phyloP scores from a whole-genome alignment of 2,329 filamentous ascomycete species.

The Chalaropsis ovoidea region DNA sequence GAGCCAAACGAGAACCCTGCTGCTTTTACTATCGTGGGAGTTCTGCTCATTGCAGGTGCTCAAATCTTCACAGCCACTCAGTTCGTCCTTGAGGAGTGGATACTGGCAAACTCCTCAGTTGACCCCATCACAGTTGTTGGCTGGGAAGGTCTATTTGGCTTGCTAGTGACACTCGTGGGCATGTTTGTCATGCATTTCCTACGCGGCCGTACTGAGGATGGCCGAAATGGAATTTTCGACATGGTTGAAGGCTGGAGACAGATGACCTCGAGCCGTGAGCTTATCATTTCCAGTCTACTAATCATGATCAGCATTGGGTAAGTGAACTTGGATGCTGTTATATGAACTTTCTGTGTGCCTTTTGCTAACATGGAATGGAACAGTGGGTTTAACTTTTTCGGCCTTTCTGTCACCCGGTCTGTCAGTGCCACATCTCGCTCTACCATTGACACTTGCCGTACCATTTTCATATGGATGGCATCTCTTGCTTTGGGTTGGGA shows the following conservation, averaged over 20 bases:
- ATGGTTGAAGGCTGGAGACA: slow-evolving; percentile 75
- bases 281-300: slow-evolving; percentile 67
- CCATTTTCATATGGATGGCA: slow-evolving; percentile 95
- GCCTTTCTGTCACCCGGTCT: slow-evolving; percentile 76
- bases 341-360: slow-evolving; percentile 1
- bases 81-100: slow-evolving; percentile 91
- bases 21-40: slow-evolving; percentile 63
- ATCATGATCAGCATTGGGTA: slow-evolving; percentile 99
- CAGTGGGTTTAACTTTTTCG: slow-evolving; percentile 98
- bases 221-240: slow-evolving; percentile 79
- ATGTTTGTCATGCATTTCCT: slow-evolving; percentile 73
- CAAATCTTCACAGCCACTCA: slow-evolving; percentile 96
- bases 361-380: slow-evolving; percentile 26
- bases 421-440: slow-evolving; percentile 89
- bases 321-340: slow-evolving; percentile 18
- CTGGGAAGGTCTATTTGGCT: slow-evolving; percentile 92
- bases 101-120: slow-evolving; percentile 55
- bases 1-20: slow-evolving; percentile 34
- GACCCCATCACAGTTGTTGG: slow-evolving; percentile 86
- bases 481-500: slow-evolving; percentile 93
- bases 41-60: slow-evolving; percentile 81
- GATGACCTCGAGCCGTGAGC: slow-evolving; percentile 58
- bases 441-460: slow-evolving; percentile 94
- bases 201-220: slow-evolving; percentile 64
- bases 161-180: slow-evolving; percentile 62